Evolutionary conservation across 2,329 filamentous ascomycete genomes (phyloP).

Genomic region (Claviceps sp.): DNA sequence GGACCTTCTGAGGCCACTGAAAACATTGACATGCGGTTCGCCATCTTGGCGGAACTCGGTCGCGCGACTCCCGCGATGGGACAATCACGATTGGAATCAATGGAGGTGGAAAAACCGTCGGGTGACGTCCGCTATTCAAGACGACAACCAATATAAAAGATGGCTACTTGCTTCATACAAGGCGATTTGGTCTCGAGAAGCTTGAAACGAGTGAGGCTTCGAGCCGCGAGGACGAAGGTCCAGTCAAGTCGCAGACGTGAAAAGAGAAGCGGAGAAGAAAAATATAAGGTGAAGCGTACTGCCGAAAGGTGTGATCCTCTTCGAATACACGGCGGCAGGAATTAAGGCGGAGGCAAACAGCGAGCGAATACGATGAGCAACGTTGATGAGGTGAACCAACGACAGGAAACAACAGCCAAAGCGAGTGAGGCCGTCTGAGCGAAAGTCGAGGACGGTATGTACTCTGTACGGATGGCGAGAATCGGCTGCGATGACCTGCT

Average conservation of each 20-base stretch:
- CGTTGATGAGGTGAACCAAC: conserved; percentile 15
- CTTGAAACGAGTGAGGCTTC: background rate
- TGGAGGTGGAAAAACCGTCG: background rate
- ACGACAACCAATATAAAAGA: background rate
- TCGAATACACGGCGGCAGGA: background rate
- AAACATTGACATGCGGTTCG: conserved; percentile 56
- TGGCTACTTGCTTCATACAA: background rate
- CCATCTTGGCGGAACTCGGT: conserved; percentile 28
- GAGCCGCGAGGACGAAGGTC: background rate
- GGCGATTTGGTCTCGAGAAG: background rate
- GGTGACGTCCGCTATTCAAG: background rate
- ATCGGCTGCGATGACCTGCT: background rate
- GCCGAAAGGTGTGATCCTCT: background rate
- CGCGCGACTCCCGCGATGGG: conserved; percentile 22
- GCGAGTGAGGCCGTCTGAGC: conserved; percentile 40
- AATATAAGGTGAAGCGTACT: background rate
- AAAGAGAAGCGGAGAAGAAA: background rate
- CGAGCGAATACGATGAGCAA: background rate
- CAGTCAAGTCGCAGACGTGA: background rate
- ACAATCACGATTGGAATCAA: conserved; percentile 21
- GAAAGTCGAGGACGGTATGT: conserved; percentile 4
- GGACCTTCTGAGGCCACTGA: conserved; percentile 51
- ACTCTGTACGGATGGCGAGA: conserved; percentile 5
- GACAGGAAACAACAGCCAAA: conserved; percentile 35
- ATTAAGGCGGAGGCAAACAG: background rate